Base-by-base conservation (phyloP, 2,329 filamentous ascomycete genomes). In the Penicillium sclerotigenum region DNA sequence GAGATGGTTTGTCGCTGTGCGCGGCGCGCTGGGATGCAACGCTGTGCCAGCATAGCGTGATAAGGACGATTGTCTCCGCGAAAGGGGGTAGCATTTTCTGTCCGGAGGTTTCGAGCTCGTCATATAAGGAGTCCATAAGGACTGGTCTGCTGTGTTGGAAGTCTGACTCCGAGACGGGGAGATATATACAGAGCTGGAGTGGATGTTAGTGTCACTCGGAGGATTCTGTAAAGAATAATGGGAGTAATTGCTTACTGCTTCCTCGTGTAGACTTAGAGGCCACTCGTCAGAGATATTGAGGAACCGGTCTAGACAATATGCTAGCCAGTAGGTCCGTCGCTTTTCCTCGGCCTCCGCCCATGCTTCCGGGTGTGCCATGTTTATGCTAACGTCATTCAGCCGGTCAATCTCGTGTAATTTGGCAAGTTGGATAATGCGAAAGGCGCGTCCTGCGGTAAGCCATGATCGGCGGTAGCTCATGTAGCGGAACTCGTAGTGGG, bases 371-470 rank as follows among this genome's bases (percentile, higher is more conserved):
- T 52, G 40, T 4, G 34, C 26, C 48, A 28, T 47, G 7, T 38
- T 50, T 3, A 50, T 3, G 9, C n/a, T 28, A 18, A 50, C 16
- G 3, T 42, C 45, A 22, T 49, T 36, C 14, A 42, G 29, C 1
- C 52, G 16, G 37, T 77, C 73, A n/a, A 73, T 59, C 36, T 75
- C 70, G 52, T 72, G 66, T 11, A 75, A 56, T 24, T 67, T 60
- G 64, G 73, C 70, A 2, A 74, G 51, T 52, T 76, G 68, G 2
- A 76, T 69, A 20, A 76, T 58, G 1, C 75, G 68, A 56, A 75
- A 71, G 4, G 70, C 71, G 8, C 71, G 67, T 0, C 75, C 73
- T 0, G 68, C 70, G 37, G 68, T 76, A 31, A 75, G 68, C 72
- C 71, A 74, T 14, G 65, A 72, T 7, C 69, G 69, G 5, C 69